Percentiles rank a stretch among this genome's conserved stretches.
These are phyloP conservation scores for Colletotrichum limetticola DNA, from an alignment of 2,329 filamentous ascomycete species.

Conservation along the genomic window DNA sequence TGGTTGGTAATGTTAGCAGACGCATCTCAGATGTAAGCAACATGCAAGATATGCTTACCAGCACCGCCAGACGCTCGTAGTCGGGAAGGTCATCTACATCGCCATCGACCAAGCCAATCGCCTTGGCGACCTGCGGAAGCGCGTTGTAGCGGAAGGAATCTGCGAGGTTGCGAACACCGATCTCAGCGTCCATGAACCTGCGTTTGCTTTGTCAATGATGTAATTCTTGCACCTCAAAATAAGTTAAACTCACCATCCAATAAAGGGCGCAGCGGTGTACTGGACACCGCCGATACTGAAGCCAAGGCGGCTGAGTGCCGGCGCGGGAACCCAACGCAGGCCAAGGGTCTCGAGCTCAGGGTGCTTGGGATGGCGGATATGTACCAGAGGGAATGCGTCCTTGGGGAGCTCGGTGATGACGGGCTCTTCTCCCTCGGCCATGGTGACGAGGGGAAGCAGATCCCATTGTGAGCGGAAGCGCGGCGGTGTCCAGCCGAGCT, in stretches of 20 bases:
- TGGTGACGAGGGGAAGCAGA: conserved; percentile 27
- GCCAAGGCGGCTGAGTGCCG: conserved; percentile 32
- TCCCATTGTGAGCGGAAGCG: conserved; percentile 33
- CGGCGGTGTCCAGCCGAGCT: conserved; percentile 31
- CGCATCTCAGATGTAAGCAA: too few relatives aligned
- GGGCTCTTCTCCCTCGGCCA: conserved; percentile 31
- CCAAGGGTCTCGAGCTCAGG: conserved; percentile 29
- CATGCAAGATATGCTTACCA: neutral
- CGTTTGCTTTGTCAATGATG: neutral
- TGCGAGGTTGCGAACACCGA: conserved; percentile 28
- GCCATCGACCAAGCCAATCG: conserved; percentile 26
- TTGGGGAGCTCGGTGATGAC: conserved; percentile 32
- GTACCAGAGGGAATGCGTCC: conserved; percentile 28
- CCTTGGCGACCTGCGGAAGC: conserved; percentile 28
- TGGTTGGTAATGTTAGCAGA: conserved; percentile 4
- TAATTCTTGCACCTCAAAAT: neutral
- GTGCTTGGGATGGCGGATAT: conserved; percentile 32
- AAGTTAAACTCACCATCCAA: conserved; percentile 17
- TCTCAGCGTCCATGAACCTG: conserved; percentile 35
- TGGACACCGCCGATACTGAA: conserved; percentile 33
- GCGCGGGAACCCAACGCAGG: conserved; percentile 33
- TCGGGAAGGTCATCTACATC: conserved; percentile 29
- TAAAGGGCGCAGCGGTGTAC: conserved; percentile 29
- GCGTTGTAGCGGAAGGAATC: conserved; percentile 32
- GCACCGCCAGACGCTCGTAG: conserved; percentile 31